phyloP scores from a whole-genome alignment of 306 rosid genomes.

The Sindora glabra region DNA sequence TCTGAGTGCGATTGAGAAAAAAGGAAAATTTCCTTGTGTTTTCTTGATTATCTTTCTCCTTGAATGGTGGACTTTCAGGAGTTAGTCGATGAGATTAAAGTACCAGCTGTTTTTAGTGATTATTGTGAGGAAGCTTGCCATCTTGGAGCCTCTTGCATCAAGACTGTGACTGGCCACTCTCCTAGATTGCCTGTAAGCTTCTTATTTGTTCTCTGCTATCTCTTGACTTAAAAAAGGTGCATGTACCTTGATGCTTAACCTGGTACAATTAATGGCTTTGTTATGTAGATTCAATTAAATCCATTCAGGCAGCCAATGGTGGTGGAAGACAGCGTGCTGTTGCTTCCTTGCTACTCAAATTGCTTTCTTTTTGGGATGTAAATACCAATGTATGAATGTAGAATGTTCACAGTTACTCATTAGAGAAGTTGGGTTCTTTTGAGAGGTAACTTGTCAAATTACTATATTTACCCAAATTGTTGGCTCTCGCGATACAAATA shows the following conservation, averaged over 20 bases:
- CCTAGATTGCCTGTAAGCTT: slow-evolving; percentile 54
- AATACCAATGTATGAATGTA: no score
- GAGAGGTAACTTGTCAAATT: no score
- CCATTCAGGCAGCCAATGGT: slow-evolving; percentile 86
- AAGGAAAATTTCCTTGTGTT: no score
- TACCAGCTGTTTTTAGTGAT: slow-evolving; percentile 68
- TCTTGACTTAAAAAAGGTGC: neutral
- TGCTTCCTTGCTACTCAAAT: slow-evolving; percentile 87
- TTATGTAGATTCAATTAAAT: slow-evolving; percentile 65
- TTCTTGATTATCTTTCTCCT: slow-evolving; percentile 5
- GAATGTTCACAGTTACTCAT: no score
- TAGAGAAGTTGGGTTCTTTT: no score
- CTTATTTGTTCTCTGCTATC: neutral
- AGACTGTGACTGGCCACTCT: slow-evolving; percentile 39
- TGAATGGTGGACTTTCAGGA: slow-evolving; percentile 38
- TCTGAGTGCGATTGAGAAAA: no score
- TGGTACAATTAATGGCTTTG: neutral
- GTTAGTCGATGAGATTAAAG: slow-evolving; percentile 41
- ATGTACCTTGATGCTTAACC: neutral
- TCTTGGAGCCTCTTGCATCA: slow-evolving; percentile 70
- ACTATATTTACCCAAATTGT: no score
- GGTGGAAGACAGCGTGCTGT: slow-evolving; percentile 58
- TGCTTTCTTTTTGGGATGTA: slow-evolving; percentile 76
- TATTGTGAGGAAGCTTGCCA: slow-evolving; percentile 96
- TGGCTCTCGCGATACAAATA: no score